Evolutionary conservation across 768 basidiomycete species (phyloP).

Genomic region (Boletellus ananas): DNA sequence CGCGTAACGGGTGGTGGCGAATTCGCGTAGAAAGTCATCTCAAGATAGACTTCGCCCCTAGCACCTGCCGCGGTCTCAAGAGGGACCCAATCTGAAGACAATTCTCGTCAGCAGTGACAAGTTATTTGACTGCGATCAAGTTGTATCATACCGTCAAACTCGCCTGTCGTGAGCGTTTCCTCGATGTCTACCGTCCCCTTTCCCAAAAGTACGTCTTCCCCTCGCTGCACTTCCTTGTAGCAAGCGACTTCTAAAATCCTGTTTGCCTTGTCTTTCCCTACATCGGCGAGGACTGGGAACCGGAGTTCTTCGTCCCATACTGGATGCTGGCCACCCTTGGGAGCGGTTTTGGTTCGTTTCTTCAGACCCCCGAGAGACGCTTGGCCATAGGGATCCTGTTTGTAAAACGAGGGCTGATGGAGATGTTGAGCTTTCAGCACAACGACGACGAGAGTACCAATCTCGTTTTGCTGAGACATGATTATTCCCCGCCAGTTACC

Average conservation of each 20-base stretch:
- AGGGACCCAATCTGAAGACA: slow-evolving; percentile 62
- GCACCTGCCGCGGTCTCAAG: slow-evolving; percentile 56
- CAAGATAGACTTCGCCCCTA: slow-evolving; percentile 85
- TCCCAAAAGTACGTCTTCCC: slow-evolving; percentile 72
- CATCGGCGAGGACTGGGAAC: slow-evolving; percentile 64
- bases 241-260: slow-evolving; percentile 71
- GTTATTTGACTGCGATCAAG: not conserved
- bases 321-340: slow-evolving; percentile 90
- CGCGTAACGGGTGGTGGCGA: slow-evolving; percentile 51
- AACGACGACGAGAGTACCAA: slow-evolving; percentile 83
- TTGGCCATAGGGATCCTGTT: slow-evolving; percentile 85
- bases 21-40: slow-evolving; percentile 89
- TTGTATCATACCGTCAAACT: slow-evolving; percentile 79
- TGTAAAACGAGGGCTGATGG: slow-evolving; percentile 82
- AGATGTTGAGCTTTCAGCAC: slow-evolving; percentile 83
- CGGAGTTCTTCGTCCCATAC: slow-evolving; percentile 90
- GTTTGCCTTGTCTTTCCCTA: slow-evolving; percentile 41
- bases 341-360: slow-evolving; percentile 68
- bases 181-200: slow-evolving; percentile 71
- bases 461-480: slow-evolving; percentile 39
- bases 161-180: slow-evolving; percentile 77
- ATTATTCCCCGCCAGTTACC: no score
- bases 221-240: slow-evolving; percentile 71
- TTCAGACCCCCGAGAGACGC: slow-evolving; percentile 55
- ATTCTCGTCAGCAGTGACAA: slow-evolving; percentile 2